Evolutionary conservation across 257 asterid species (phyloP), one percentile per base, ranked within the genome.

Genomic region (Solanum rostratum): DNA sequence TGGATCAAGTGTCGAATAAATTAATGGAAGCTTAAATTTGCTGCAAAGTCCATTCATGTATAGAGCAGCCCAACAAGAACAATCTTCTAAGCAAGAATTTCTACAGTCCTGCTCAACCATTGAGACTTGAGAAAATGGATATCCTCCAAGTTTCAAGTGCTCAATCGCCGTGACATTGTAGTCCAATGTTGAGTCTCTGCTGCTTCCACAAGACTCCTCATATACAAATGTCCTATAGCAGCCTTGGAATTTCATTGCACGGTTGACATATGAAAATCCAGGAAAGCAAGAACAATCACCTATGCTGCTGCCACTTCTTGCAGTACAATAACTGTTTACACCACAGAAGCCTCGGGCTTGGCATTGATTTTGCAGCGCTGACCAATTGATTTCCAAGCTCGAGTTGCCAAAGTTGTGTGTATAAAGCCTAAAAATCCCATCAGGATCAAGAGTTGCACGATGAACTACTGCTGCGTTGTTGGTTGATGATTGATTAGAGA

Each of bases 21-120:
- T 69, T 39, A 93, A 50, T 1, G 97, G 97, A 18, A 92, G 89
- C 90, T 84, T 86, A 66, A 91, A 92, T 87, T 89, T 93, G 10
- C 30, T 39, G 83, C 95, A 93, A 4, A 6, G 3, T 0, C 86
- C 60, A 19, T 84, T 74, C 18, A 39, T 45, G 49, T 73, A 90
- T 29, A 85, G 50, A 37, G 94, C 93, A 7, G 81, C 91, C 20
- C 90, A 92, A 62, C 97, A 91, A n/a, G 85, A 89, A 65, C 95
- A 92, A 78, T 93, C 95, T 4, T 85, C 86, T 2, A 85, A 83
- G 82, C 95, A 93, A 1, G 90, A 88, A 8, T 68, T 62, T 19
- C 12, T 12, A 53, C 93, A 91, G 10, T 59, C 84, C 10, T 89
- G 92, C 55, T 81, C 84, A 24, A 81, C 60, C 29, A 81, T 43